phyloP scores from a whole-genome alignment of 2,329 filamentous ascomycete genomes.

The Ampelomyces quisqualis region DNA sequence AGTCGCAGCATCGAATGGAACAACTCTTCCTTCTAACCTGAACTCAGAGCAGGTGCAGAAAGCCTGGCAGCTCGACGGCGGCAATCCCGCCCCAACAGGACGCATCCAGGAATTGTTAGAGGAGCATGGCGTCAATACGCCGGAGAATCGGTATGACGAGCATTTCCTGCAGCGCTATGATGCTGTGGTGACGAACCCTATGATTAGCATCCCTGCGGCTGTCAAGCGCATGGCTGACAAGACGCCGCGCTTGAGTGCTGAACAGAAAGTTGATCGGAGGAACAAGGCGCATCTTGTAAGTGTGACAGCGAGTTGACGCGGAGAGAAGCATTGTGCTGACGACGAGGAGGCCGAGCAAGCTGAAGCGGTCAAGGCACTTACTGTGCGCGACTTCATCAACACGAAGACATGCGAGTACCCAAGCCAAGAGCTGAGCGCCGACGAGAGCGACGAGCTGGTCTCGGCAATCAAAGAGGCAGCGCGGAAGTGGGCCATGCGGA shows the following conservation, averaged over 20 bases:
- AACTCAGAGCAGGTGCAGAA: not conserved
- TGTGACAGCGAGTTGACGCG: not conserved
- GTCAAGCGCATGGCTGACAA: conserved; percentile 7
- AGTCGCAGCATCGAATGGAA: too few species aligned
- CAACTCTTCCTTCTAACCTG: not conserved
- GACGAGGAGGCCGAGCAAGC: not conserved
- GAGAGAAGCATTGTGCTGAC: not conserved
- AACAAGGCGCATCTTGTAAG: conserved; percentile 6
- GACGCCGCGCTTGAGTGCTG: conserved; percentile 3
- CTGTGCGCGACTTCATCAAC: conserved; percentile 10
- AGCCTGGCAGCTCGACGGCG: not conserved
- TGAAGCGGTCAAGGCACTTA: not conserved
- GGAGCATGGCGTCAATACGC: conserved; percentile 3
- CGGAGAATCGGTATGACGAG: conserved; percentile 10
- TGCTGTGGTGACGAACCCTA: conserved; percentile 11
- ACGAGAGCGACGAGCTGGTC: conserved; percentile 16
- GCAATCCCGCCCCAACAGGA: not conserved
- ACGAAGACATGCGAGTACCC: conserved; percentile 1
- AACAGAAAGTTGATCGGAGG: not conserved
- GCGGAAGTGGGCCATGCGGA: conserved; percentile 13
- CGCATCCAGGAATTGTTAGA: conserved; percentile 2
- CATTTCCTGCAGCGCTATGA: conserved; percentile 16
- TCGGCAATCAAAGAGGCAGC: conserved; percentile 11
- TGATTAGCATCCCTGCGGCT: conserved; percentile 9
- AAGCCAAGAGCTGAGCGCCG: conserved; percentile 8